Evolutionary conservation across 2,329 filamentous ascomycete species (phyloP).

Genomic region (Colletotrichum graminicola): DNA sequence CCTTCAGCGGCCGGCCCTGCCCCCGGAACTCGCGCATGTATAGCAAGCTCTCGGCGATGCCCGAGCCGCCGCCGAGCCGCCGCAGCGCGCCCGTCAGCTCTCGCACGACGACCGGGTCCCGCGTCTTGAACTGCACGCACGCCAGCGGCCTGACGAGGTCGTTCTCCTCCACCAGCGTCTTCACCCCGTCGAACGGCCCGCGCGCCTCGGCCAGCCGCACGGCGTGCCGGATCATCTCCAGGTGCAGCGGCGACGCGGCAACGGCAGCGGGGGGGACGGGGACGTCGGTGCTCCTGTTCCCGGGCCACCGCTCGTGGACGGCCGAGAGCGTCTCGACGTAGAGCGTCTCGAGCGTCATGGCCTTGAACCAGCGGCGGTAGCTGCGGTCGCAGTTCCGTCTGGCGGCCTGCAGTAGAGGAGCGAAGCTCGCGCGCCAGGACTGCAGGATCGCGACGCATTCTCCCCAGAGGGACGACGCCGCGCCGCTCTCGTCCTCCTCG

Average conservation of each 20-base stretch:
- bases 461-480: not conserved
- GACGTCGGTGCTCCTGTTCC: constrained; percentile 13
- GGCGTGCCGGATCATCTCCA: constrained; percentile 21
- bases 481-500: no score
- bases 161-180: constrained; percentile 26
- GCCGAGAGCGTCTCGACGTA: constrained; percentile 30
- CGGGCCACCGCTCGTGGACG: not conserved
- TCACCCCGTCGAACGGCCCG: constrained; percentile 5
- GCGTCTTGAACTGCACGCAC: constrained; percentile 28
- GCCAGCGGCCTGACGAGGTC: constrained; percentile 26
- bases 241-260: constrained; percentile 20
- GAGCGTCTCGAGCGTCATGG: constrained; percentile 33
- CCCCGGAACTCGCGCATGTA: not conserved
- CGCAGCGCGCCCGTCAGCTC: constrained; percentile 10
- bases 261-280: constrained; percentile 1
- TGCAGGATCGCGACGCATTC: constrained; percentile 12
- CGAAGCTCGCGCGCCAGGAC: constrained; percentile 22
- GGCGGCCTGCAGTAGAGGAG: constrained; percentile 18
- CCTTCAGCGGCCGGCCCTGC: not conserved
- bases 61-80: constrained; percentile 2
- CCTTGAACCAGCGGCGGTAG: constrained; percentile 17
- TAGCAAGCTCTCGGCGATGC: constrained; percentile 17
- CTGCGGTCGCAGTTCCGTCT: not conserved
- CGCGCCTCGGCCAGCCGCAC: constrained; percentile 5
- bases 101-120: constrained; percentile 11